A percentile compares a stretch with the other conserved stretches of the same genome.
phyloP scores from a whole-genome alignment of 352 stramenopile species.

The Phytophthora pseudosyringae region DNA sequence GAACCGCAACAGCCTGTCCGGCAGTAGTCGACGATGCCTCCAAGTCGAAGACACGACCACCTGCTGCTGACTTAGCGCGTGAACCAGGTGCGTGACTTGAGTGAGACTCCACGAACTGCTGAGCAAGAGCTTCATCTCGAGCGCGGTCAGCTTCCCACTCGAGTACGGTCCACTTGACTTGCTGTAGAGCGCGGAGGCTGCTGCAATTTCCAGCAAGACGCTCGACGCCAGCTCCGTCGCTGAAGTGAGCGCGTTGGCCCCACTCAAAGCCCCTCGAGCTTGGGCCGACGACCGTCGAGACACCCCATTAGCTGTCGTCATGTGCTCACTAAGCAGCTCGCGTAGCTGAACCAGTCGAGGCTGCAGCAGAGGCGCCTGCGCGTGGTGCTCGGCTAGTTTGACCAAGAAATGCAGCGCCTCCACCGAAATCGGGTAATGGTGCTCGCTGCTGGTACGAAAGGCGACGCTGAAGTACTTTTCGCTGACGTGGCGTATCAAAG shows the following conservation, averaged over 20 bases:
- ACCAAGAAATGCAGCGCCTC: constrained; percentile 57
- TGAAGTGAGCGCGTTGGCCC: not conserved
- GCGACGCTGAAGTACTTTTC: constrained; percentile 80
- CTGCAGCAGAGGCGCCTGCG: constrained; percentile 30
- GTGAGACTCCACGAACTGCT: constrained; percentile 43
- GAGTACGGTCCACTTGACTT: constrained; percentile 19
- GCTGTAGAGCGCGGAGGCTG: not conserved
- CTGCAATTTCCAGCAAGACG: constrained; percentile 34
- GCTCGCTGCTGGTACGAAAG: constrained; percentile 34
- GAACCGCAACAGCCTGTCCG: constrained; percentile 41
- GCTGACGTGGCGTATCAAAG: constrained; percentile 40
- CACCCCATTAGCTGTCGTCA: constrained; percentile 23
- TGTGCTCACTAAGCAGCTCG: constrained; percentile 31
- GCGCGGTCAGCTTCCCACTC: constrained; percentile 4
- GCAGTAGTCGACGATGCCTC: constrained; percentile 9
- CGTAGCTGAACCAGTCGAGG: constrained; percentile 24
- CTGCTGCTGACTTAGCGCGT: constrained; percentile 39
- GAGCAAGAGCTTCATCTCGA: constrained; percentile 37
- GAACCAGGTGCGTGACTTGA: constrained; percentile 44
- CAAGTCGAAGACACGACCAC: constrained; percentile 35
- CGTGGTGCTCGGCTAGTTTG: constrained; percentile 31
- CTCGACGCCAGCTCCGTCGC: constrained; percentile 18
- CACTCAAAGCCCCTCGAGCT: not conserved
- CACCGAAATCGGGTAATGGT: constrained; percentile 23
- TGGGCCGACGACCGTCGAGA: constrained; percentile 30